Base-by-base conservation (phyloP, 352 stramenopile species). In the Phytophthora cryptogea region DNA sequence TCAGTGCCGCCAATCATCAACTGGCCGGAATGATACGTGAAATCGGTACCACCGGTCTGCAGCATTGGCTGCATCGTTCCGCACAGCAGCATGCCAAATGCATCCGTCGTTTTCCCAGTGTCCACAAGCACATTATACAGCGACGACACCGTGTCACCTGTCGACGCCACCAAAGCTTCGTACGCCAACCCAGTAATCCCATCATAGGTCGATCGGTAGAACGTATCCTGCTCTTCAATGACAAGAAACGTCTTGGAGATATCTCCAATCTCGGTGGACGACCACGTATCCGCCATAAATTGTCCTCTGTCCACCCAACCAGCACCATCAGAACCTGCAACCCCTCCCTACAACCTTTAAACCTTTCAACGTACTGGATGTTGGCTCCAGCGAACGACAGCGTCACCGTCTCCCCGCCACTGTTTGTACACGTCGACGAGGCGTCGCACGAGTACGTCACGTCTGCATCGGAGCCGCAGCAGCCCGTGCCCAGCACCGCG, bases 131-230 rank as follows among this genome's bases (percentile, higher is more conserved):
- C 68, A 17, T 84, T 59, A 58, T 89, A 87, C 41, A 91, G 66
- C 23, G 82, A 86, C n/a, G 68, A 54, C 10, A 79, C 62, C 4
- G 70, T 71, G 23, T 79, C 59, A 32, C 44, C 54, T 9, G 64
- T 68, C 0, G 85, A 78, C 32, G 81, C 69, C 9, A 75, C 78
- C 6, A 94, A 57, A 0, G 67, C 59, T 8, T 76, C 54, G 59
- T 89, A 94, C 4, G 82, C 86, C 35, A 94, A 57, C 0, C 86
- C 86, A 10, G 85, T 87, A 51, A 94, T 90, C 8, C 86, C 86
- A 49, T 92, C 83, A 52, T 92, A 94, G 17, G 78, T 80, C 10
- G 76, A 68, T 3, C 81, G 77, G 43, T 89, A 88, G 62, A 94
- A 94, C 17, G 80, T 78, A 30, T 86, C 69, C 54, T 94, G 81